Base-by-base conservation (phyloP, 306 rosid species). In the Nissolia schottii region DNA sequence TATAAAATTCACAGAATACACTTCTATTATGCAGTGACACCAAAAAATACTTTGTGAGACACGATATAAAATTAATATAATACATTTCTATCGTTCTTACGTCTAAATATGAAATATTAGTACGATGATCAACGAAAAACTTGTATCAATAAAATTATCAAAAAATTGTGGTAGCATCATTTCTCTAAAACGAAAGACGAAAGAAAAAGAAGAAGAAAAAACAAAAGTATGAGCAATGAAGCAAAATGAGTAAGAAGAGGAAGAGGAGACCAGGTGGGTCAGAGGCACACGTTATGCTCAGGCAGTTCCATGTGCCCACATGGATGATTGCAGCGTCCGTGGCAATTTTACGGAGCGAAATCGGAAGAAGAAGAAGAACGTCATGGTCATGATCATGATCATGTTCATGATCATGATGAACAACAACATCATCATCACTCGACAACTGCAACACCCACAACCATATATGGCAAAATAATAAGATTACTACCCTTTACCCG, bases 271-370 rank as follows among this genome's bases (percentile, higher is more conserved):
- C 61, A 61, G 75, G 96, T 86, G 97, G 95, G 95, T 67, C 92
- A 88, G 78, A 67, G 75, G 85, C 77, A 70, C 90, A 75, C 87
- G 88, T 67, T 86, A 74, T 43, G 84, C 79, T 67, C 82, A 78
- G 95, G 97, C 95, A 91, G 63, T 70, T 80, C 85, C 97, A 91
- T 88, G 97, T 88, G 95, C 85, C 83, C 89, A 80, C 93, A 85
- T 90, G 92, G 85, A 66, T 79, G 76, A 82, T 85, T 73, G 79
- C 75, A 80, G 66, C 6, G 24, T 71, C 31, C 70, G 49, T 61
- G 15, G 77, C 71, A 54, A 71, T 13, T 65, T 58, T 50, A 62
- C 55, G 61, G 67, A 59, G 59, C 35, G 62, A 65, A 68, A 62
- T 14, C 3, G 1, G 6, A 22, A 54, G 13, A 51, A 25, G 38